A percentile compares a stretch with the other conserved stretches of the same genome.
phyloP scores from a whole-genome alignment of 164 flowering plant genomes.

The Magnolia sinica region DNA sequence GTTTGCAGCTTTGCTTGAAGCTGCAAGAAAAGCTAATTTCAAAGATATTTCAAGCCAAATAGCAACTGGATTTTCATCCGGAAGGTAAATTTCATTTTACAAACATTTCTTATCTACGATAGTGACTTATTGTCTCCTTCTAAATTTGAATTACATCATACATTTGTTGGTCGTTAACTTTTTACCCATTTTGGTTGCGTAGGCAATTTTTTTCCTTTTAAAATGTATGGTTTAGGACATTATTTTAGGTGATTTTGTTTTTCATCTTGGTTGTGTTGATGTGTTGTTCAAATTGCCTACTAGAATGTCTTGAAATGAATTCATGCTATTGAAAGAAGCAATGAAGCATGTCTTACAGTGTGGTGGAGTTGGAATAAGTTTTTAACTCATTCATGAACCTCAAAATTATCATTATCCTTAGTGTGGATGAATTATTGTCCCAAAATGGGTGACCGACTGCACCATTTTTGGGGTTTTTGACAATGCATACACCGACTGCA shows the following conservation, averaged over 20 bases:
- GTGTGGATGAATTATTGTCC: no score
- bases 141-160: no score
- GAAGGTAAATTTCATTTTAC: constrained; percentile 45
- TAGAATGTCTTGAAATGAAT: no score
- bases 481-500: no score
- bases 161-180: no score
- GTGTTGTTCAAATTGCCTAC: no score
- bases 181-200: background rate
- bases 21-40: constrained; percentile 82
- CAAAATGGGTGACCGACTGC: no score
- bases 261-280: background rate
- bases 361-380: background rate
- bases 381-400: background rate
- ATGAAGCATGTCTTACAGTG: background rate
- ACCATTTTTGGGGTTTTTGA: no score
- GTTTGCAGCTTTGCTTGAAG: constrained; percentile 86
- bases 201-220: background rate
- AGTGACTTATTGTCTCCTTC: no score
- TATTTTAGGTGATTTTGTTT: background rate
- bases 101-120: background rate
- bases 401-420: no score
- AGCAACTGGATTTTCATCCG: constrained; percentile 76
- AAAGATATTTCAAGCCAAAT: constrained; percentile 53
- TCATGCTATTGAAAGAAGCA: background rate
- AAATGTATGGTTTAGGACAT: background rate